These are phyloP conservation scores for Tardiomyces depauwii DNA, from an alignment of 1,139 yeast genomes.

Conservation along the genomic window DNA sequence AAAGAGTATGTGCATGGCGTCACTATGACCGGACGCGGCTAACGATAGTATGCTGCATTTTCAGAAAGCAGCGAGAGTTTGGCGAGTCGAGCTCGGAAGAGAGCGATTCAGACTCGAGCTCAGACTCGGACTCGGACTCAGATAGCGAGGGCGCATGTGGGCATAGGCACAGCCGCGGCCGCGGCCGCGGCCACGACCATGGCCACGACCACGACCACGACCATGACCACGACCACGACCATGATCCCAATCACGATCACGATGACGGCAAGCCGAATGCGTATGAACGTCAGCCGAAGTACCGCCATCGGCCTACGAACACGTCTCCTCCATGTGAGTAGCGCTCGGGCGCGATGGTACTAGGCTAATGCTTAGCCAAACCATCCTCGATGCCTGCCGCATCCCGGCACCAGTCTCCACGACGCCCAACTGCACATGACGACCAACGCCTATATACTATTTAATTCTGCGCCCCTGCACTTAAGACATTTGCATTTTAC, in stretches of 20 bases:
- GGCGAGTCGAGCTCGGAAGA: conserved; percentile 44
- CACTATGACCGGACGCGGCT: conserved; percentile 10
- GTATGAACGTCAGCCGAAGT: conserved; percentile 26
- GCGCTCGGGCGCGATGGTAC: not conserved
- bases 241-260: not conserved
- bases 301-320: conserved; percentile 1
- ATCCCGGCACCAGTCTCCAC: too few relatives aligned
- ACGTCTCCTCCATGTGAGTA: not conserved
- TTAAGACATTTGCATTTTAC: too few relatives aligned
- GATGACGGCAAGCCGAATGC: conserved; percentile 23
- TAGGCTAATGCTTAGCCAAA: too few relatives aligned
- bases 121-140: conserved; percentile 32
- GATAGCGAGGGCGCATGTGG: conserved; percentile 5
- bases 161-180: not conserved
- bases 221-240: too few relatives aligned
- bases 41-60: conserved; percentile 64
- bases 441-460: too few relatives aligned
- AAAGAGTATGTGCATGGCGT: conserved; percentile 32
- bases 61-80: conserved; percentile 70
- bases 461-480: too few relatives aligned
- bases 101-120: conserved; percentile 18
- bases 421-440: too few relatives aligned
- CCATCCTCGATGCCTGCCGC: too few relatives aligned
- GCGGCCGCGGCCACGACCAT: conserved; percentile 2
- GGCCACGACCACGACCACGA: conserved; percentile 8